Percentiles rank a stretch among this genome's conserved stretches.
These are phyloP conservation scores for Cenchrus fungigraminus DNA, from an alignment of 176 grass and related monocot species.

Conservation along the genomic window DNA sequence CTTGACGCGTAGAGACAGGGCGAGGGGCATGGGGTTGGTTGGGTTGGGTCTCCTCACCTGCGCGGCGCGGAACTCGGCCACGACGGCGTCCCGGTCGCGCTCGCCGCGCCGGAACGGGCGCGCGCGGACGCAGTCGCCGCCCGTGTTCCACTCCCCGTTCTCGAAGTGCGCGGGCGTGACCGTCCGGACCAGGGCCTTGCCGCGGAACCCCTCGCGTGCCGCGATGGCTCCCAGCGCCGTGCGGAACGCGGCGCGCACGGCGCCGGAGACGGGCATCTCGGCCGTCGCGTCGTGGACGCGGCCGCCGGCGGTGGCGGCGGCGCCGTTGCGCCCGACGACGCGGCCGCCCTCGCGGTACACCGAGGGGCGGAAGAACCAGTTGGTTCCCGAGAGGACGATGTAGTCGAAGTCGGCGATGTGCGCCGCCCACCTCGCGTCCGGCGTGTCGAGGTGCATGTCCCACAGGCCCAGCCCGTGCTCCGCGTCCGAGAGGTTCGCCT, in stretches of 20 bases:
- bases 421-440: conserved; percentile 54
- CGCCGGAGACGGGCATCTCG: conserved; percentile 49
- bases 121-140: conserved; percentile 60
- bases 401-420: conserved; percentile 54
- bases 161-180: conserved; percentile 73
- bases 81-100: conserved; percentile 35
- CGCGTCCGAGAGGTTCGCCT: conserved; percentile 43
- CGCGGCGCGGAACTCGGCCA: conserved; percentile 50
- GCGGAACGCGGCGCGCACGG: conserved; percentile 50
- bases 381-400: conserved; percentile 53
- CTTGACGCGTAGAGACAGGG: background rate
- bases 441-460: conserved; percentile 62
- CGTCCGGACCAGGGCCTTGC: conserved; percentile 52
- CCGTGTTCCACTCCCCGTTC: conserved; percentile 64
- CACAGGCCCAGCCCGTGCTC: conserved; percentile 44
- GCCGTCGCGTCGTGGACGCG: conserved; percentile 4
- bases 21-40: background rate
- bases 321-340: conserved; percentile 45
- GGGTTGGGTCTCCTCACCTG: conserved; percentile 5
- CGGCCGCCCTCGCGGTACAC: conserved; percentile 48
- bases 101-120: conserved; percentile 45
- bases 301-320: background rate
- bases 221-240: conserved; percentile 41
- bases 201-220: conserved; percentile 20
- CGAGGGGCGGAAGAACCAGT: conserved; percentile 67